A percentile compares a stretch with the other conserved stretches of the same genome.
Evolutionary conservation across 2,329 filamentous ascomycete genomes (phyloP).

Genomic region (Penicillium paneum): DNA sequence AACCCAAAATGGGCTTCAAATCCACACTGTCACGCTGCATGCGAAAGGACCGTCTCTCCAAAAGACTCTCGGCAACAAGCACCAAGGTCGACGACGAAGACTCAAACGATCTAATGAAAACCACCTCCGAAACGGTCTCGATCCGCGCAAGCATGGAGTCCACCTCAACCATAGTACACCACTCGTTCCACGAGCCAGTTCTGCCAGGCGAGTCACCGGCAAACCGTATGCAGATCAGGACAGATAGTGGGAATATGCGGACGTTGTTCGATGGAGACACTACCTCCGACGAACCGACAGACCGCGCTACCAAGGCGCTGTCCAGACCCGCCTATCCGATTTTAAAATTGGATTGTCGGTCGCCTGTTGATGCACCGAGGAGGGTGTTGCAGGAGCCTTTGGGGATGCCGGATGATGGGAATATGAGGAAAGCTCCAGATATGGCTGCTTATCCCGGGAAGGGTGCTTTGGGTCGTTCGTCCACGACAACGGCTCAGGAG

Average conservation of each 20-base stretch:
- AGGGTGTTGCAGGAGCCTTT: conserved; percentile 9
- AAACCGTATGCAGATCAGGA: conserved; percentile 7
- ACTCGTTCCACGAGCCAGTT: conserved; percentile 8
- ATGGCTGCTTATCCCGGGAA: too few relatives aligned
- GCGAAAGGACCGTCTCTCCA: conserved; percentile 17
- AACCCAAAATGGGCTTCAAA: conserved; percentile 20
- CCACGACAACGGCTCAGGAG: background rate
- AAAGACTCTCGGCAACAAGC: conserved; percentile 13
- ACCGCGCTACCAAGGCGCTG: conserved; percentile 3
- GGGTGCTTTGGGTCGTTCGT: background rate
- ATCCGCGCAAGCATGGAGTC: conserved; percentile 15
- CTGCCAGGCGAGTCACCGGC: conserved; percentile 12
- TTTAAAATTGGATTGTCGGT: conserved; percentile 17
- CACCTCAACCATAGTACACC: conserved; percentile 14
- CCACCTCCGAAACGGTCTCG: conserved; percentile 13
- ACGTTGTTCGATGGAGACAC: conserved; percentile 11
- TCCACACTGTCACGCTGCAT: conserved; percentile 17
- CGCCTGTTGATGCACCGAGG: conserved; percentile 10
- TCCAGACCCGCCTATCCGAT: conserved; percentile 19
- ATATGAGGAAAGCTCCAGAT: background rate
- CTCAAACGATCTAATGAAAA: conserved; percentile 21
- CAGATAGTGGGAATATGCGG: conserved; percentile 11
- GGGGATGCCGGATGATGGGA: conserved; percentile 1
- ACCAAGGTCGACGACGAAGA: conserved; percentile 19
- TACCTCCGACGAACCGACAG: background rate